These are phyloP conservation scores for Cucumis hystrix DNA, from an alignment of 306 rosid genomes.

Conservation along the genomic window DNA sequence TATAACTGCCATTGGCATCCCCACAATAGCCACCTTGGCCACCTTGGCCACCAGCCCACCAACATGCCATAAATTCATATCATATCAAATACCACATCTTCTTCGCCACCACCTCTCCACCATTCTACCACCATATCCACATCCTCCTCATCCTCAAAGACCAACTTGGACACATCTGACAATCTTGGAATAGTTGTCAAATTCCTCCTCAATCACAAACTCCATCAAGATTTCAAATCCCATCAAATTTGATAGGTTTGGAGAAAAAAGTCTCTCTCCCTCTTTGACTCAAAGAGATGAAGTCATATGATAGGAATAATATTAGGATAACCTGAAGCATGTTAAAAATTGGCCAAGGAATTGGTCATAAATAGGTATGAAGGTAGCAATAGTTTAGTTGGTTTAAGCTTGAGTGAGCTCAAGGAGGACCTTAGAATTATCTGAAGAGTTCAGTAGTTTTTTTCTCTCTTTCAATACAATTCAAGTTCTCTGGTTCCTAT, in stretches of 20 bases:
- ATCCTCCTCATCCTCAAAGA: constrained; percentile 22
- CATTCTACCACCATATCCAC: constrained; percentile 8
- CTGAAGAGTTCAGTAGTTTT: neutral
- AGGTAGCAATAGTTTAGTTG: neutral
- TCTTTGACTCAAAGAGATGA: constrained; percentile 50
- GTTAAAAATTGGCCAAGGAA: neutral
- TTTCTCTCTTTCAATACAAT: neutral
- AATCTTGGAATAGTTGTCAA: constrained; percentile 50
- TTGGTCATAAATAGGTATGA: neutral
- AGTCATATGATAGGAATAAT: constrained; percentile 21
- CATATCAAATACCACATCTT: constrained; percentile 29
- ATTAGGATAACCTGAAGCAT: neutral
- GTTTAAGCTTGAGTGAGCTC: neutral
- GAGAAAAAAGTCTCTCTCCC: constrained; percentile 50
- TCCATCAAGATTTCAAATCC: constrained; percentile 57
- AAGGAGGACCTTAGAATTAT: neutral
- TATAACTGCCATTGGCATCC: constrained; percentile 14
- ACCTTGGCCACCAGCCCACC: constrained; percentile 1
- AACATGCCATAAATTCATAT: neutral
- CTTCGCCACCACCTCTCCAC: constrained; percentile 5
- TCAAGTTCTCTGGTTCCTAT: neutral
- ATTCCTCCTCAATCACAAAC: constrained; percentile 37
- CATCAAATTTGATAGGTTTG: constrained; percentile 32
- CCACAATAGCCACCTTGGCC: neutral
- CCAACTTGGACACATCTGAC: constrained; percentile 51